Percentiles rank a stretch among this genome's conserved stretches.
Evolutionary conservation across 352 stramenopile species (phyloP).

Genomic region (Globisporangium emineosum): DNA sequence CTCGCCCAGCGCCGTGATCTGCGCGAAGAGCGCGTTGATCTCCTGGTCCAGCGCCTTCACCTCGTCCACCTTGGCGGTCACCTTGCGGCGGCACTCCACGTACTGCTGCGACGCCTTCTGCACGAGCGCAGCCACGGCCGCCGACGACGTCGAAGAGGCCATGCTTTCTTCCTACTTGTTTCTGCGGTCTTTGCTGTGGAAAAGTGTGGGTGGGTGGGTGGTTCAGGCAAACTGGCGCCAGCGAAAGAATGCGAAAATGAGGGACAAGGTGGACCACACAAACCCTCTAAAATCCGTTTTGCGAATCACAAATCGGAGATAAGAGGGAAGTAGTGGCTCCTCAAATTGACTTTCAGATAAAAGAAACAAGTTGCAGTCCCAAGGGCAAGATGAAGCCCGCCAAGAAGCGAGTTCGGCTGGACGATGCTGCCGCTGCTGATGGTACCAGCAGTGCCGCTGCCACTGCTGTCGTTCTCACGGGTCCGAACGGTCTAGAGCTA

Average conservation of each 20-base stretch:
- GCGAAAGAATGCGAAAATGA: neutral
- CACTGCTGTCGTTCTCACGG: neutral
- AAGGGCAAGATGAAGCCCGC: too few relatives aligned
- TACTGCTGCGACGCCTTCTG: conserved; percentile 82
- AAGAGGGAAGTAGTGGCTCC: neutral
- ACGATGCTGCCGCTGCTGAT: neutral
- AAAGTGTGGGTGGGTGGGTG: conserved; percentile 2
- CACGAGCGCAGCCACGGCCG: conserved; percentile 56
- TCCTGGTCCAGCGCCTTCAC: conserved; percentile 70
- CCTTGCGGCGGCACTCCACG: conserved; percentile 71
- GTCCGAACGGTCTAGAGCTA: neutral
- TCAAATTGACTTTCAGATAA: neutral
- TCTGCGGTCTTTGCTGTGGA: neutral
- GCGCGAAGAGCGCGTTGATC: conserved; percentile 67
- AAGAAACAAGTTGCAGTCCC: neutral
- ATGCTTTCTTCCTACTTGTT: conserved; percentile 21
- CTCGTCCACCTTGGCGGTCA: conserved; percentile 78
- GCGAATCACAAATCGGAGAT: neutral
- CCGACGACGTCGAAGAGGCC: conserved; percentile 45
- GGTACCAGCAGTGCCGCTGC: too few relatives aligned
- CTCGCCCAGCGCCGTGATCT: conserved; percentile 61
- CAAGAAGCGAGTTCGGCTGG: neutral
- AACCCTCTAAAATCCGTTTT: neutral
- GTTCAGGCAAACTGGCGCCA: conserved; percentile 4
- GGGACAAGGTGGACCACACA: neutral